phyloP scores from a whole-genome alignment of 768 basidiomycete species.

The Lenzites betulinus region DNA sequence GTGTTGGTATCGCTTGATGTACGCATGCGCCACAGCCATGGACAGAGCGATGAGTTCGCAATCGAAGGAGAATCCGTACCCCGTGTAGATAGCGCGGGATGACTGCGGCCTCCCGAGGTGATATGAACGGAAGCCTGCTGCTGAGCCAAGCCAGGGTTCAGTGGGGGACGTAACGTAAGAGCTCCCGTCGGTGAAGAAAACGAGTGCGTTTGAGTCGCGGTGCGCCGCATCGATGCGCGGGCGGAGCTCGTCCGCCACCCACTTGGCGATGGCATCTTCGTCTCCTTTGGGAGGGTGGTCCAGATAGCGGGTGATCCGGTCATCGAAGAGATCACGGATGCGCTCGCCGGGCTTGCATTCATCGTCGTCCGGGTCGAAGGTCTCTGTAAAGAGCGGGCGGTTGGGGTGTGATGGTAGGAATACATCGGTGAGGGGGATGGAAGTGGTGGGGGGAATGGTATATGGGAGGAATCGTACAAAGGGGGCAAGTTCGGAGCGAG shows the following conservation, averaged over 20 bases:
- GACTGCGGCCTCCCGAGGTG: not conserved
- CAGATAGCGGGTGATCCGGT: no score
- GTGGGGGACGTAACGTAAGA: not conserved
- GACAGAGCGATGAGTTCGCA: not conserved
- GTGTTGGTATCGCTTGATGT: not conserved
- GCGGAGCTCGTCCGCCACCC: not conserved
- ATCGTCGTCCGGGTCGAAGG: no score
- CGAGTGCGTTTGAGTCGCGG: not conserved
- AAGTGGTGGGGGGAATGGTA: no score
- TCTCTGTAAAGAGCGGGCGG: no score
- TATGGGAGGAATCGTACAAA: no score
- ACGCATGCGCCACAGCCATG: not conserved
- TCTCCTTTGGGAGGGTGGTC: no score
- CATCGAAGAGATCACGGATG: no score
- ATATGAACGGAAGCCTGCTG: not conserved
- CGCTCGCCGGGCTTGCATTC: no score
- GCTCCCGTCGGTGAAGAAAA: not conserved
- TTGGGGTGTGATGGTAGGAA: no score
- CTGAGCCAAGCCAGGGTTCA: not conserved
- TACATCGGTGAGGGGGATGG: no score
- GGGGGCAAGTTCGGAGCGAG: no score
- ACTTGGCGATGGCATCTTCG: no score
- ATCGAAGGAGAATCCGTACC: not conserved
- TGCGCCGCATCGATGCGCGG: not conserved
- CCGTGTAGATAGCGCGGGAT: not conserved